These are phyloP conservation scores for Coelastrella sp. DNA, from an alignment of 139 green algal genomes.

Conservation along the genomic window DNA sequence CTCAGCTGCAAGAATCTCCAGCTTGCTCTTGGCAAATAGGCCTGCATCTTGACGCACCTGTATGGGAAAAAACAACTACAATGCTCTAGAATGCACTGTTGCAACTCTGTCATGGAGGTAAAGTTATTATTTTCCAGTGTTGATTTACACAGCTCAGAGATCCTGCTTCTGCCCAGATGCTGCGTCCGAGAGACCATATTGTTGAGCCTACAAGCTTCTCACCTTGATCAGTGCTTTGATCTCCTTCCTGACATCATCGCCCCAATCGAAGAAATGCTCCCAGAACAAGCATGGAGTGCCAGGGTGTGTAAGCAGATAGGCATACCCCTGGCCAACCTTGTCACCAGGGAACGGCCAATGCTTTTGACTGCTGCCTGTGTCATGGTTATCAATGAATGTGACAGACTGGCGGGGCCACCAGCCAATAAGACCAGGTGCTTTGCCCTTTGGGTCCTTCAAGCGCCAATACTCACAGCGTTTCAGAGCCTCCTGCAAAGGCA, in stretches of 20 bases:
- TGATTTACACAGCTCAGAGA: no score
- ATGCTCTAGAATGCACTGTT: no score
- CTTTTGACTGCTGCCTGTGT: constrained; percentile 72
- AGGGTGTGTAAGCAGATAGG: constrained; percentile 97
- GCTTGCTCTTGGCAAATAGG: constrained; percentile 63
- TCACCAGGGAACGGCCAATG: constrained; percentile 87
- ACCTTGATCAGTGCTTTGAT: constrained; percentile 58
- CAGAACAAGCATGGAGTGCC: constrained; percentile 84
- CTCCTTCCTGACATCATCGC: constrained; percentile 49
- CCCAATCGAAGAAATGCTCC: constrained; percentile 82
- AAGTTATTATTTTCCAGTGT: no score
- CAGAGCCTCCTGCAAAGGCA: constrained; percentile 32
- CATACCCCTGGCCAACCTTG: constrained; percentile 85
- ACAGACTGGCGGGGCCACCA: constrained; percentile 86
- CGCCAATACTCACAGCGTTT: constrained; percentile 82
- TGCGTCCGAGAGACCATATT: no score
- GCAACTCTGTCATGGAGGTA: no score
- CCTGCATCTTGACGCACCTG: constrained; percentile 57
- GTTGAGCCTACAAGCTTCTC: no score
- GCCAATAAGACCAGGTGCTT: constrained; percentile 84
- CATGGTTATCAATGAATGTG: constrained; percentile 91
- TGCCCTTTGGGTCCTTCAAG: constrained; percentile 80
- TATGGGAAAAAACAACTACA: not conserved
- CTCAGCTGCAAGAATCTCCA: constrained; percentile 77
- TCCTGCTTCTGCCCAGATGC: no score